A percentile compares a stretch with the other conserved stretches of the same genome.
Conservation (phyloP, 225 moss, liverwort and hornwort species). For the Polytrichum commune region DNA sequence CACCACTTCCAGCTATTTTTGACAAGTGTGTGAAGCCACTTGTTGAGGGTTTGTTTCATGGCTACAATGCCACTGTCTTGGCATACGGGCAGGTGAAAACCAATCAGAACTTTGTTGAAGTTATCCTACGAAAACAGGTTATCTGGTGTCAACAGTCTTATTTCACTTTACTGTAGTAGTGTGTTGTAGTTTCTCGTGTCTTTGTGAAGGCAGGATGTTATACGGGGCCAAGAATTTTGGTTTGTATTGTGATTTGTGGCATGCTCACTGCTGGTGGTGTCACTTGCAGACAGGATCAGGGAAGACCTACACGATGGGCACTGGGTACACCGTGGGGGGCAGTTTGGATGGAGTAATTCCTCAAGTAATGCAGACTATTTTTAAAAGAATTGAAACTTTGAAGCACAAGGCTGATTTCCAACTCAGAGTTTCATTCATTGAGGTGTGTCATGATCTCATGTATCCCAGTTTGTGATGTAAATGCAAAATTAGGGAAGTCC, state of each 20-base stretch:
- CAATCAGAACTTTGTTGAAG: background rate
- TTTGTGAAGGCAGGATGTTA: no score
- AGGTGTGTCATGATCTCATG: slow-evolving; percentile 40
- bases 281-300: slow-evolving; percentile 85
- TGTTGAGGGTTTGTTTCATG: slow-evolving; percentile 92
- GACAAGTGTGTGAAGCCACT: slow-evolving; percentile 89
- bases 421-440: slow-evolving; percentile 95
- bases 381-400: slow-evolving; percentile 64
- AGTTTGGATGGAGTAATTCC: slow-evolving; percentile 86
- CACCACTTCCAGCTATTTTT: slow-evolving; percentile 65
- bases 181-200: no score
- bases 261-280: background rate
- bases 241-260: no score
- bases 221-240: no score
- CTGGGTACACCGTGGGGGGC: slow-evolving; percentile 79
- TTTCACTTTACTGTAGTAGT: no score
- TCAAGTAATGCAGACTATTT: slow-evolving; percentile 89
- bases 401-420: slow-evolving; percentile 85
- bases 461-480: background rate
- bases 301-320: slow-evolving; percentile 96
- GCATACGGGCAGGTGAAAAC: slow-evolving; percentile 89
- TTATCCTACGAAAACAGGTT: no score
- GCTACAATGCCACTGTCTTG: slow-evolving; percentile 95
- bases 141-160: no score
- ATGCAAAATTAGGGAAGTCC: no score